Evolutionary conservation across 208 protist species (phyloP), one percentile per base, ranked within the genome.

Genomic region (Acanthamoeba royreba): DNA sequence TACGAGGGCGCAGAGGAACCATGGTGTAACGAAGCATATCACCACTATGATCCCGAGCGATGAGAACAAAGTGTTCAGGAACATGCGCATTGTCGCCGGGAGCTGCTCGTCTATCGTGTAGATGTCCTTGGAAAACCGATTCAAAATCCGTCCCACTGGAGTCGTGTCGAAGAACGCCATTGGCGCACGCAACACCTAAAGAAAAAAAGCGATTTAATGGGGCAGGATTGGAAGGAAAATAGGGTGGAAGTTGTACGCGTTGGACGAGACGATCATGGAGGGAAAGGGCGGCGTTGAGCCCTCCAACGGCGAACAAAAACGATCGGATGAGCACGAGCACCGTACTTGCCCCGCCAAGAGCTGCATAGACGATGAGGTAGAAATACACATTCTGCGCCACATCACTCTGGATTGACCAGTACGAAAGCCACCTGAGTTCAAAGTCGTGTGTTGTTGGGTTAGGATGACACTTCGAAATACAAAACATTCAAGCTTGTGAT

Each of bases 141-240:
- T 98, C 8, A 97, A 61, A 46, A 98, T 94, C 52, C 96, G 95
- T 45, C 97, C 96, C 4, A 96, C 90, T 17, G 97, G 97, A 13
- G 97, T 98, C 0, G 94, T 96, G 81, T 98, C 97, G 93, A 98
- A 98, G 93, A 97, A 97, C 19, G 86, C 93, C 94, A 96, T 95
- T n/a, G 97, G 96, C 55, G 96, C 95, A 31, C 91, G 94, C 2
- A 97, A 28, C 0, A 97, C 74, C 15, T 49, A 25, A 25, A 55
- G n/a, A n/a, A n/a, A 52, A 25, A 96, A 81, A 9, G 93, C 46
- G 25, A 61, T 61, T 61, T n/a, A n/a, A 61, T 61, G 53, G 53
- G n/a, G n/a, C 19, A 19, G 19, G 53, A 19, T 19, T 19, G 53
- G 22, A n/a, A 61, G 53, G n/a, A n/a, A 61, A n/a, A 19, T 28